Evolutionary conservation across 768 basidiomycete genomes (phyloP).

Genomic region (Kwoniella sp.): DNA sequence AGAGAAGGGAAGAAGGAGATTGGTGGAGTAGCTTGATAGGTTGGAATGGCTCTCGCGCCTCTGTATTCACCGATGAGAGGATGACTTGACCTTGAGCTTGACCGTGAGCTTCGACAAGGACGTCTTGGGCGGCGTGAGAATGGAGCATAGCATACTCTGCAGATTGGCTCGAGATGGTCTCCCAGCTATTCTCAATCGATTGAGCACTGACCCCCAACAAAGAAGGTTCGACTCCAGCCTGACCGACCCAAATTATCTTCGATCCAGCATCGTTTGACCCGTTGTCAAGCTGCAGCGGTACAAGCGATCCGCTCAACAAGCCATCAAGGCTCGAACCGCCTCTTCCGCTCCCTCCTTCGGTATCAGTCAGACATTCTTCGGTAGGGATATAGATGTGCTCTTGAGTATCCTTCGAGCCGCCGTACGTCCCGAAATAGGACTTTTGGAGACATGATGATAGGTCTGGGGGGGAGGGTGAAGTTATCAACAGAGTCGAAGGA

Average conservation of each 20-base stretch:
- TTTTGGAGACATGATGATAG: conserved; percentile 19
- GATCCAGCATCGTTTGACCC: conserved; percentile 7
- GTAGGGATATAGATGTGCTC: conserved; percentile 35
- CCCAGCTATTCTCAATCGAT: conserved; percentile 12
- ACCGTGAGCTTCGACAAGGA: conserved; percentile 4
- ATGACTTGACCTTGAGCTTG: conserved; percentile 4
- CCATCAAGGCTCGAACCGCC: conserved; percentile 20
- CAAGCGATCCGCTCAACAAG: conserved; percentile 29
- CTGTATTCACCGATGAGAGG: not conserved
- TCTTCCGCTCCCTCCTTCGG: no score
- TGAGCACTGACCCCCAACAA: not conserved
- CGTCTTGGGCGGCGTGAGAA: not conserved
- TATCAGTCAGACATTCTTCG: conserved; percentile 27
- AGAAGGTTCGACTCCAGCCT: conserved; percentile 52
- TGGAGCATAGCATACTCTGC: not conserved
- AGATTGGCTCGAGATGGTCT: conserved; percentile 8
- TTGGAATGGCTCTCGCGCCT: not conserved
- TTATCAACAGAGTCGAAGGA: conserved; percentile 14
- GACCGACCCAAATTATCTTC: conserved; percentile 55
- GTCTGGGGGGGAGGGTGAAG: conserved; percentile 5
- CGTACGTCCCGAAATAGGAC: conserved; percentile 30
- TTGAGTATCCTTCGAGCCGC: conserved; percentile 9
- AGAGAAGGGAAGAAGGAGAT: conserved; percentile 40
- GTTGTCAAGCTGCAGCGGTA: conserved; percentile 13
- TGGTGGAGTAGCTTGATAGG: conserved; percentile 32